A percentile compares a stretch with the other conserved stretches of the same genome.
These are phyloP conservation scores for Pelagophyceae sp. DNA, from an alignment of 352 stramenopile genomes.

Conservation along the genomic window DNA sequence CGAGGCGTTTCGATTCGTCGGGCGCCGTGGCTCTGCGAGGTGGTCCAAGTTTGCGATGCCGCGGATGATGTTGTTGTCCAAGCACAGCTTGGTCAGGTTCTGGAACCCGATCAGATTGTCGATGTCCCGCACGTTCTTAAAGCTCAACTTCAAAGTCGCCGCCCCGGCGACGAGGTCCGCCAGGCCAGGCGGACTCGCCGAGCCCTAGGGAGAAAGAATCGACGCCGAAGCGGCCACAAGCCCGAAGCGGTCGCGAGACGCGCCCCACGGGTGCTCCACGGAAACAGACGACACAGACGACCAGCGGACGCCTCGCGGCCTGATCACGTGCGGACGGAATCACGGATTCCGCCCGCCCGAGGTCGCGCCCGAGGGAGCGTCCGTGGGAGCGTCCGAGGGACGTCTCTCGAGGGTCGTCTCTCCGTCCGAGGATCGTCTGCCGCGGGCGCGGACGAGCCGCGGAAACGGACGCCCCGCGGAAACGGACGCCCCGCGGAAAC, in stretches of 20 bases:
- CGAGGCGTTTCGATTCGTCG: too few relatives aligned
- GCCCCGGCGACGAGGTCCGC: slow-evolving; percentile 31
- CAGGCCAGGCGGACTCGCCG: too few relatives aligned
- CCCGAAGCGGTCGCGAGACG: background rate
- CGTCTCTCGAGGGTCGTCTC: too few relatives aligned
- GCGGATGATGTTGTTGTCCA: slow-evolving; percentile 88
- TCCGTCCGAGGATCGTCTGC: background rate
- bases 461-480: too few relatives aligned
- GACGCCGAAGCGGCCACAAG: background rate
- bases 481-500: too few relatives aligned
- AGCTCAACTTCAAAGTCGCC: slow-evolving; percentile 63
- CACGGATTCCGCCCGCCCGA: background rate
- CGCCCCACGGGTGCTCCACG: too few relatives aligned
- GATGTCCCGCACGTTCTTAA: slow-evolving; percentile 83
- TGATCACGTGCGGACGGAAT: background rate
- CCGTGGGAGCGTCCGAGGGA: too few relatives aligned
- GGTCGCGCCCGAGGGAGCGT: too few relatives aligned
- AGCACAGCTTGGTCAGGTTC: slow-evolving; percentile 72
- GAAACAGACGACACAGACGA: too few relatives aligned
- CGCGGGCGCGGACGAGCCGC: too few relatives aligned
- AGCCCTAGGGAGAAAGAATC: too few relatives aligned
- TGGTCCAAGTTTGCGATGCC: slow-evolving; percentile 72
- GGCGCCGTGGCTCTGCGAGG: too few relatives aligned
- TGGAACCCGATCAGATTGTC: slow-evolving; percentile 81
- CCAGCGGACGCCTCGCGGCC: background rate